A percentile compares a stretch with the other conserved stretches of the same genome.
These are phyloP conservation scores for Syzygium oleosum DNA, from an alignment of 345 rosid species.

Conservation along the genomic window DNA sequence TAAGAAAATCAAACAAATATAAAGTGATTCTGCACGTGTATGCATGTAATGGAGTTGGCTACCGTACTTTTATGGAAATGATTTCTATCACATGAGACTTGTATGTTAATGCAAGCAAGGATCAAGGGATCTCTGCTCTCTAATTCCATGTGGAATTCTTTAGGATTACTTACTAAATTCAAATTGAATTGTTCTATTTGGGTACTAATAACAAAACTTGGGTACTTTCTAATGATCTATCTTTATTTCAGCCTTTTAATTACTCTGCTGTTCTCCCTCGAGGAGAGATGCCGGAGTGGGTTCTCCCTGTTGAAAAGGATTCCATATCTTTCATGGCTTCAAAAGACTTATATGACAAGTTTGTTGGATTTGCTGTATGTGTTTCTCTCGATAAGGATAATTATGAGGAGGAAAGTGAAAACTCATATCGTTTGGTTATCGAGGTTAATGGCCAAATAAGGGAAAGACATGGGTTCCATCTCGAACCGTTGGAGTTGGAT, in stretches of 20 bases:
- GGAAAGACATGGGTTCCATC: too few relatives aligned
- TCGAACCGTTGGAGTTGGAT: too few relatives aligned
- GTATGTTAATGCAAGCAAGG: background rate
- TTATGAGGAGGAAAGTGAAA: too few relatives aligned
- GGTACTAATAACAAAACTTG: background rate
- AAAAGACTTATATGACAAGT: background rate
- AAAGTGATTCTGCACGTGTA: background rate
- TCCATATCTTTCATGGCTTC: background rate
- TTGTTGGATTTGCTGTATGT: too few relatives aligned
- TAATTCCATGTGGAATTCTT: background rate
- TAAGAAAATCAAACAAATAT: background rate
- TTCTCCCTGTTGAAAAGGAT: background rate
- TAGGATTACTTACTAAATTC: background rate
- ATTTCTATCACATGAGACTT: background rate
- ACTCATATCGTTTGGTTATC: too few relatives aligned
- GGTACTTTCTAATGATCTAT: background rate
- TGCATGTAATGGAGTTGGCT: background rate
- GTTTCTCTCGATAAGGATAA: too few relatives aligned
- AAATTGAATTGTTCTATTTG: background rate
- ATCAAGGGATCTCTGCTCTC: background rate
- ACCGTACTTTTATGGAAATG: background rate
- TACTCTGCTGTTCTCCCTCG: accelerated
- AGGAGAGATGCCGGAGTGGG: background rate
- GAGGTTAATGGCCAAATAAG: too few relatives aligned
- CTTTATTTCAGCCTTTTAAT: background rate